A percentile compares a stretch with the other conserved stretches of the same genome.
phyloP scores from a whole-genome alignment of 768 basidiomycete genomes.

The Cubamyces lactineus region DNA sequence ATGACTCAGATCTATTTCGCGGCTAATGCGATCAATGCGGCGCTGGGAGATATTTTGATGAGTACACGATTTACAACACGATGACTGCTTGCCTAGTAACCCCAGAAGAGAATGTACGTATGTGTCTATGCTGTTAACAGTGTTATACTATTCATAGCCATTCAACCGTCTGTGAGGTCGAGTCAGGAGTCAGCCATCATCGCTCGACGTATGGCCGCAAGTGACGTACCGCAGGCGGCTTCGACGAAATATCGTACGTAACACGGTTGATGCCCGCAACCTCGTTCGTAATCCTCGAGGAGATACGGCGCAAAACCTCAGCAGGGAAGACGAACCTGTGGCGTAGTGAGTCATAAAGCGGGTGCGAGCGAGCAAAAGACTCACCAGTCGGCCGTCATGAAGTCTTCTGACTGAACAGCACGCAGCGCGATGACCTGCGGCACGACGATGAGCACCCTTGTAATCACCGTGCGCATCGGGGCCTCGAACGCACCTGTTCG shows the following conservation, averaged over 20 bases:
- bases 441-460: not conserved
- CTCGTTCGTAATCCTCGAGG: constrained; percentile 97
- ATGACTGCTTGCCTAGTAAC: not conserved
- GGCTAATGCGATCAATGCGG: no score
- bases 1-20: no score
- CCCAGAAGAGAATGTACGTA: not conserved
- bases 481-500: constrained; percentile 67
- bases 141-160: constrained; percentile 39
- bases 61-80: not conserved
- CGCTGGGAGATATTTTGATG: no score
- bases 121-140: not conserved
- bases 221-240: constrained; percentile 84
- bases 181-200: no score
- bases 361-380: constrained; percentile 20
- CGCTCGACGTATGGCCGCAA: not conserved
- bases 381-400: constrained; percentile 99
- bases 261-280: constrained; percentile 96
- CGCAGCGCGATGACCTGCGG: constrained; percentile 86
- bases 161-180: constrained; percentile 44
- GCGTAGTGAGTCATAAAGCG: not conserved
- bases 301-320: constrained; percentile 86
- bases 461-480: not conserved
- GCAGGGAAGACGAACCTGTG: constrained; percentile 93
- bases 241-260: constrained; percentile 95
- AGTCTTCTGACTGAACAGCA: constrained; percentile 97